These are phyloP conservation scores for Cladobotryum protrusum DNA, from an alignment of 2,329 filamentous ascomycete genomes.

Conservation along the genomic window DNA sequence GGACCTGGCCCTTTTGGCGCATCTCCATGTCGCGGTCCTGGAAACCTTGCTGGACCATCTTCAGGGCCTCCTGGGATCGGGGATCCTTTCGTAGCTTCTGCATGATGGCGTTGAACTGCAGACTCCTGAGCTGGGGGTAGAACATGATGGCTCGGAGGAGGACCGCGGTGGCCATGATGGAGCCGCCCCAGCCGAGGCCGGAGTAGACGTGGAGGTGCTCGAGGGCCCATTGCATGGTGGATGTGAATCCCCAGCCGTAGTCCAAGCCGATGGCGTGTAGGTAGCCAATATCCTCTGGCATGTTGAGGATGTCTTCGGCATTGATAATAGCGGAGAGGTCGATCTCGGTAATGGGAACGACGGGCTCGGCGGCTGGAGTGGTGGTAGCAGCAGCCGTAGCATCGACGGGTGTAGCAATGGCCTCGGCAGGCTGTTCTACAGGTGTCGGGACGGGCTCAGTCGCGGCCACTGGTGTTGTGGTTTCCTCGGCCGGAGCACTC, in stretches of 20 bases:
- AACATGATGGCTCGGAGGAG: constrained; percentile 59
- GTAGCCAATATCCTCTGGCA: constrained; percentile 75
- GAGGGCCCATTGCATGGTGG: constrained; percentile 65
- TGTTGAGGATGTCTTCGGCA: constrained; percentile 44
- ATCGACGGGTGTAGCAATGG: constrained; percentile 10
- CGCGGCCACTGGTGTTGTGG: constrained; percentile 16
- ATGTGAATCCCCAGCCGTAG: constrained; percentile 76
- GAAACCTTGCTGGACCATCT: constrained; percentile 43
- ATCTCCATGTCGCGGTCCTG: constrained; percentile 38
- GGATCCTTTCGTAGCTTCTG: constrained; percentile 50
- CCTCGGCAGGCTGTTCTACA: constrained; percentile 5
- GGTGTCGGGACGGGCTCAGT: constrained; percentile 11
- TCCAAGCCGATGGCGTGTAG: constrained; percentile 77
- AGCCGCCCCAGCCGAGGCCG: constrained; percentile 76
- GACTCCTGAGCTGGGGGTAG: constrained; percentile 45
- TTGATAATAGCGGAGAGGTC: constrained; percentile 31
- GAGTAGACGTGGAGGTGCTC: constrained; percentile 76
- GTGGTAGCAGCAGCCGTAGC: constrained; percentile 12
- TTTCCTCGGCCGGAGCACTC: constrained; percentile 15
- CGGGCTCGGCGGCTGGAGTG: constrained; percentile 16
- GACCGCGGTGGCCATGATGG: constrained; percentile 61
- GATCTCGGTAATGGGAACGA: constrained; percentile 23
- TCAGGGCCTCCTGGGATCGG: constrained; percentile 42
- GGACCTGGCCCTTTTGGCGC: constrained; percentile 27
- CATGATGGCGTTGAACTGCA: constrained; percentile 47